Conservation (phyloP, 805 yeast species). For the Saccharomyces kudriavzevii region DNA sequence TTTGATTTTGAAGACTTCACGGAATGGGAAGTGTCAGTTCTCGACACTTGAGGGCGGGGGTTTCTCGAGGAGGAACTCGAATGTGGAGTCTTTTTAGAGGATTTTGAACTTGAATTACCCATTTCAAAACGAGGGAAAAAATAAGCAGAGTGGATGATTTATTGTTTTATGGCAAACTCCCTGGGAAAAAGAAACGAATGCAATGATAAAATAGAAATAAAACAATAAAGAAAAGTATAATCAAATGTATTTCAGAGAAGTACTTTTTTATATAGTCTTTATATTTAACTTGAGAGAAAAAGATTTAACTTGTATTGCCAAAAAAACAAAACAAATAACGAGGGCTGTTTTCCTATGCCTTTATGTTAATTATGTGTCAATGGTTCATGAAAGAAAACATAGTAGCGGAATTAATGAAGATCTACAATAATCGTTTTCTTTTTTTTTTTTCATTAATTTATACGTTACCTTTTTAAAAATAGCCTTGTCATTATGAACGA, state of each 20-base stretch:
- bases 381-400: neutral
- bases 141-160: neutral
- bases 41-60: conserved; percentile 37
- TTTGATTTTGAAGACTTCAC: conserved; percentile 41
- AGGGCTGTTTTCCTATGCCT: neutral
- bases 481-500: neutral
- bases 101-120: conserved; percentile 49
- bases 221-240: neutral
- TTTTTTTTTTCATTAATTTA: neutral
- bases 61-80: conserved; percentile 7
- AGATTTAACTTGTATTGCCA: neutral
- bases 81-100: conserved; percentile 12
- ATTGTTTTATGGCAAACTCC: neutral
- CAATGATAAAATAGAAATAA: neutral
- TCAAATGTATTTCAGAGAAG: neutral
- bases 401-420: neutral
- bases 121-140: conserved; percentile 20
- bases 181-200: neutral
- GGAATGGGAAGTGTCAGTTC: conserved; percentile 49
- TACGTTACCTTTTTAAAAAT: neutral
- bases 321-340: neutral
- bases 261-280: neutral
- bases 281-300: neutral
- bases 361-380: neutral
- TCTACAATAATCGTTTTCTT: neutral